These are phyloP conservation scores for Aspergillus neoniger DNA, from an alignment of 2,329 filamentous ascomycete genomes.

Conservation along the genomic window DNA sequence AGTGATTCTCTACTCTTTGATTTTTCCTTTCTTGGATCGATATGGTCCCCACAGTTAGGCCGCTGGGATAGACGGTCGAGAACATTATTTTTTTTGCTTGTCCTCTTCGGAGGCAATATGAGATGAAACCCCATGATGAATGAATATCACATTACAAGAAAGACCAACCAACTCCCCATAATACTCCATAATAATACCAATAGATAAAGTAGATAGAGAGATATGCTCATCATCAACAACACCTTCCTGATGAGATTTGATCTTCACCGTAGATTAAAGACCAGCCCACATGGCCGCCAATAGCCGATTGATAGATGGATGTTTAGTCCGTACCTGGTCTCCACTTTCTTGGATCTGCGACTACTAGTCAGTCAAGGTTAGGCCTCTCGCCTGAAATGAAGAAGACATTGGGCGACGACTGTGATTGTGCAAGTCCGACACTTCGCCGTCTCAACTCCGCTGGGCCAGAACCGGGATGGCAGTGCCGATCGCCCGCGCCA, in stretches of 20 bases:
- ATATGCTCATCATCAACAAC: no score
- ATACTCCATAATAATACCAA: background rate
- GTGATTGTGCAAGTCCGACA: background rate
- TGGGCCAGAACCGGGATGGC: conserved; percentile 6
- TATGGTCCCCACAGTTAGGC: conserved; percentile 15
- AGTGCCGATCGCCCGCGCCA: conserved; percentile 6
- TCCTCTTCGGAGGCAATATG: background rate
- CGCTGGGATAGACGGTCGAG: background rate
- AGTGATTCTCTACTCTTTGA: conserved; percentile 16
- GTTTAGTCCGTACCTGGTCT: background rate
- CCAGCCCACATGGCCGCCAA: conserved; percentile 1
- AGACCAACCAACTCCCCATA: no score
- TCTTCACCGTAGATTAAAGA: background rate
- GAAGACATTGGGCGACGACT: background rate
- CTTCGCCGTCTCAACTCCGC: background rate
- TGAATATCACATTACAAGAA: background rate
- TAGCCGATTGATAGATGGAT: background rate
- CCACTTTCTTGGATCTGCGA: background rate
- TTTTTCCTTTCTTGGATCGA: conserved; percentile 5
- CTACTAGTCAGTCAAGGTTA: background rate
- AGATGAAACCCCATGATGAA: background rate
- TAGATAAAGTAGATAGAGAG: background rate
- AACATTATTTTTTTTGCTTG: background rate
- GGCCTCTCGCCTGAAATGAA: background rate
- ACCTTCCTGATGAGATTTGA: background rate